Evolutionary conservation across 192 early-diverging fungal genomes (phyloP).

Genomic region (Umbelopsis sp.): DNA sequence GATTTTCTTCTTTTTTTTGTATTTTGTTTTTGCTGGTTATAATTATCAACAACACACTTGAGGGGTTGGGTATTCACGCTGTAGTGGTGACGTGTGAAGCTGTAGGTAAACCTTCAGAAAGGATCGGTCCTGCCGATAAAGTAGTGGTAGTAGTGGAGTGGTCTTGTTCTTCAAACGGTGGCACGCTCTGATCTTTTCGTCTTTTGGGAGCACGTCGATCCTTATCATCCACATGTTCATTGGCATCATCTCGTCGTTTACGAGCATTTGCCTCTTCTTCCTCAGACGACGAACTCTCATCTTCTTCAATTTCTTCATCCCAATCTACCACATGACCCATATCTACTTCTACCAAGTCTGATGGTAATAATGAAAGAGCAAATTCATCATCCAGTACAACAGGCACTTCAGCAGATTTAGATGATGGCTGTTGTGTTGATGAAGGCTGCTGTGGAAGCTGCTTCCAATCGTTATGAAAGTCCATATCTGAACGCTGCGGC

Average conservation of each 20-base stretch:
- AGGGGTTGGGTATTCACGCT: neutral
- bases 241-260: constrained; percentile 3
- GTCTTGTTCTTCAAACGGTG: constrained; percentile 9
- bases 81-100: constrained; percentile 1
- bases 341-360: constrained; percentile 17
- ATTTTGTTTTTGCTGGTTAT: neutral
- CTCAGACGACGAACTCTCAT: constrained; percentile 15
- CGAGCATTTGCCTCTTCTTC: constrained; percentile 18
- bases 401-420: constrained; percentile 17
- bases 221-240: constrained; percentile 7
- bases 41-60: neutral
- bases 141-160: neutral
- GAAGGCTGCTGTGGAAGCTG: neutral
- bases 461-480: constrained; percentile 10
- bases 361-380: constrained; percentile 14
- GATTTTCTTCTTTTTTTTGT: neutral
- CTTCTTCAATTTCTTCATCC: constrained; percentile 20
- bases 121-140: constrained; percentile 7
- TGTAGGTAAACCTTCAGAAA: constrained; percentile 1
- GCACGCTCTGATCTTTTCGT: constrained; percentile 13
- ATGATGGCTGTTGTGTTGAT: neutral
- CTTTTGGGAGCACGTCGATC: constrained; percentile 11
- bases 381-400: constrained; percentile 18
- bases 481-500: constrained; percentile 1
- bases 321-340: constrained; percentile 20